Conservation (phyloP, 441 rosid species). For the Croton setiger region DNA sequence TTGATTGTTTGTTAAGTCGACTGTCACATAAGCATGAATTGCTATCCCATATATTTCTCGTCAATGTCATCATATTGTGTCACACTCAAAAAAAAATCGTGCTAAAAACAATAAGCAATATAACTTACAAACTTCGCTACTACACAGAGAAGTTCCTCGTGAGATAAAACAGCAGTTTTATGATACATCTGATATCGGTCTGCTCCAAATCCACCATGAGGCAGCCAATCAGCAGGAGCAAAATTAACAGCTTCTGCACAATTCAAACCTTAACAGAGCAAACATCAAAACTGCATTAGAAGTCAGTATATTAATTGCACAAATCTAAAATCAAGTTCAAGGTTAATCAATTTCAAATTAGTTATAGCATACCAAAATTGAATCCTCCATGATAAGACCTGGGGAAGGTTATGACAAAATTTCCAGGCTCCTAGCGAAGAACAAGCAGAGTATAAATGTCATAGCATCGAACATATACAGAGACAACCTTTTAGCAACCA, state of each 20-base stretch:
- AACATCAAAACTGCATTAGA: conserved; percentile 10
- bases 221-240: conserved; percentile 99
- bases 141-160: conserved; percentile 97
- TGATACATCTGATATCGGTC: conserved; percentile 80
- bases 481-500: neutral
- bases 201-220: conserved; percentile 86
- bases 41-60: neutral
- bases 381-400: conserved; percentile 95
- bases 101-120: neutral
- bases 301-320: conserved; percentile 4
- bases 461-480: conserved; percentile 12
- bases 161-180: conserved; percentile 87
- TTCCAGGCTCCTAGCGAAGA: conserved; percentile 83
- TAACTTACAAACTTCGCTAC: conserved; percentile 64
- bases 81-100: conserved; percentile 8
- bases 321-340: conserved; percentile 10
- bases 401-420: conserved; percentile 96
- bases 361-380: conserved; percentile 73
- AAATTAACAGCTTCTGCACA: conserved; percentile 98
- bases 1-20: neutral
- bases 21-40: neutral
- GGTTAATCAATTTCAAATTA: conserved; percentile 17
- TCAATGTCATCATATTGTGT: conserved; percentile 9
- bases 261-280: conserved; percentile 66
- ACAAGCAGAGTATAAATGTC: conserved; percentile 21